Conservation (phyloP, 345 rosid genomes). For the Salix koriyanagi region DNA sequence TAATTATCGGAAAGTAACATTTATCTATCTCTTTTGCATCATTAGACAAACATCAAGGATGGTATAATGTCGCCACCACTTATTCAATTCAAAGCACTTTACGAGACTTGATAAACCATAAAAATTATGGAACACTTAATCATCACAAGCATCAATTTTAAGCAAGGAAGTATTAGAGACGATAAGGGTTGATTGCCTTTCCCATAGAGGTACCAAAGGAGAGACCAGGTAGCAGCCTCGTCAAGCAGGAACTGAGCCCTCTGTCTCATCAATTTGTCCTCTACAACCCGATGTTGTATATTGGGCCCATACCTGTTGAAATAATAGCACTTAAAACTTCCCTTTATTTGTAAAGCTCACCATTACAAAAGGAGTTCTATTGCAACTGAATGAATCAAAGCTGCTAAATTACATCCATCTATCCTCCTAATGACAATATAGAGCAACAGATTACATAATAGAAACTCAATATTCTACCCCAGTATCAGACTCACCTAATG, state of each 20-base stretch:
- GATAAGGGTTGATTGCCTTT: conserved; percentile 62
- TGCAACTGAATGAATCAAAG: not conserved
- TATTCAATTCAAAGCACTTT: not conserved
- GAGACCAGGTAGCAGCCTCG: conserved; percentile 99
- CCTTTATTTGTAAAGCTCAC: not conserved
- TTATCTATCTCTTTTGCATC: too few species aligned
- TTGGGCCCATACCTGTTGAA: conserved; percentile 64
- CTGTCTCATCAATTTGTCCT: conserved; percentile 93
- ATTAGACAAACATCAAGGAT: too few species aligned
- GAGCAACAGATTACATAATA: not conserved
- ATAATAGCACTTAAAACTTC: not conserved
- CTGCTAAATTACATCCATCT: too few species aligned
- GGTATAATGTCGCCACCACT: too few species aligned
- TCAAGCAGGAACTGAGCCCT: conserved; percentile 90
- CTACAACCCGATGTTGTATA: conserved; percentile 63
- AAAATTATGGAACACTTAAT: not conserved
- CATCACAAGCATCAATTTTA: conserved; percentile 10
- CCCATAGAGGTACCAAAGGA: conserved; percentile 90
- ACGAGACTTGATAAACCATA: too few species aligned
- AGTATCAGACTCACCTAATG: conserved; percentile 51
- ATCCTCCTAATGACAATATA: not conserved
- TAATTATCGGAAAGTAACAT: too few species aligned
- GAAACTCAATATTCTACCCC: not conserved
- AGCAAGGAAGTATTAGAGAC: conserved; percentile 13
- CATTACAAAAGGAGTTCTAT: not conserved